phyloP scores from a whole-genome alignment of 768 basidiomycete genomes.

The Amyloporia xantha region DNA sequence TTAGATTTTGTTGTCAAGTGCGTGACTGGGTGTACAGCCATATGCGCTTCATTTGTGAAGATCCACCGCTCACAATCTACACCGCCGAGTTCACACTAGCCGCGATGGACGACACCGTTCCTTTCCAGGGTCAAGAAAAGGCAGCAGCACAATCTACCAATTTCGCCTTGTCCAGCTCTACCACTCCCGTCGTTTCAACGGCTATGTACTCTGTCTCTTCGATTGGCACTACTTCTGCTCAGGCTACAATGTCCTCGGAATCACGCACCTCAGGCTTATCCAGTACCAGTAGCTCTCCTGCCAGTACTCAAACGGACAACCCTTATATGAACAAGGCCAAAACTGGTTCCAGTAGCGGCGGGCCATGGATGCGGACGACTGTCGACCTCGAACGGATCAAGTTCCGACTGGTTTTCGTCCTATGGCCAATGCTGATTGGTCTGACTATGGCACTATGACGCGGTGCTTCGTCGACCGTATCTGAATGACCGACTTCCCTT shows the following conservation, averaged over 20 bases:
- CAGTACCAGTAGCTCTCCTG: not conserved
- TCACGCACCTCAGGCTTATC: not conserved
- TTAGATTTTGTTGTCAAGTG: not conserved
- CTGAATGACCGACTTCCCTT: too few species aligned
- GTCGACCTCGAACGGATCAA: constrained; percentile 25
- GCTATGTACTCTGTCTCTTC: not conserved
- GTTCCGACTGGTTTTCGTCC: constrained; percentile 43
- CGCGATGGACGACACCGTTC: constrained; percentile 12
- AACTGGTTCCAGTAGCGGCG: constrained; percentile 4
- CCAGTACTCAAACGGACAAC: not conserved
- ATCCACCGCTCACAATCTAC: constrained; percentile 32
- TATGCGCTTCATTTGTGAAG: constrained; percentile 27
- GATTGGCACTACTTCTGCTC: not conserved
- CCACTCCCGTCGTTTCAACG: not conserved
- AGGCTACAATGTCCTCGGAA: not conserved
- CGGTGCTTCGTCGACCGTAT: too few species aligned
- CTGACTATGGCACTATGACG: constrained; percentile 48
- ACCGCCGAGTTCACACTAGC: constrained; percentile 45
- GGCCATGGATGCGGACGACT: constrained; percentile 7
- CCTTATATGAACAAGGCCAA: constrained; percentile 1
- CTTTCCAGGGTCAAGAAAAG: constrained; percentile 6
- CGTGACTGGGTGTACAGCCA: constrained; percentile 15
- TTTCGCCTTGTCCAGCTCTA: not conserved
- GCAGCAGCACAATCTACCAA: not conserved
- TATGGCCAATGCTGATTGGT: constrained; percentile 53